These are phyloP conservation scores for Pilatotrama ljubarskyi DNA, from an alignment of 768 basidiomycete species.

Conservation along the genomic window DNA sequence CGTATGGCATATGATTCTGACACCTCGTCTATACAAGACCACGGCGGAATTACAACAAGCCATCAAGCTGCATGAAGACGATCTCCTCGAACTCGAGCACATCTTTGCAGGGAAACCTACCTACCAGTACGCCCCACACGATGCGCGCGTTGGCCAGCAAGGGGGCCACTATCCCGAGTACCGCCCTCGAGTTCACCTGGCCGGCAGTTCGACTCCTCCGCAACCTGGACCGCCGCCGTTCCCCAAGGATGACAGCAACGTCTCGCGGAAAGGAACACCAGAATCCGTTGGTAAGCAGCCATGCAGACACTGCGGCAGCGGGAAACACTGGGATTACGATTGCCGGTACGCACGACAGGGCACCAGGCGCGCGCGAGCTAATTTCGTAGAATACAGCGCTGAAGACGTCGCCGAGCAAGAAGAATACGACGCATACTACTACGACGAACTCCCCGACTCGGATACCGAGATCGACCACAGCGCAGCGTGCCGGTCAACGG, in stretches of 20 bases:
- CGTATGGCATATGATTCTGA: conserved; percentile 28
- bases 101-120: background rate
- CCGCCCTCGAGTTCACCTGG: background rate
- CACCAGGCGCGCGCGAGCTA: conserved; percentile 23
- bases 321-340: conserved; percentile 37
- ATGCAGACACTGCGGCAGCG: conserved; percentile 36
- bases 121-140: background rate
- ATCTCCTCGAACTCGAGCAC: background rate
- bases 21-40: conserved; percentile 1
- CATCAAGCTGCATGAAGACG: conserved; percentile 27
- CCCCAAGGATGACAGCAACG: conserved; percentile 18
- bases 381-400: conserved; percentile 6
- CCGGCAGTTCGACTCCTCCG: background rate
- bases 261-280: conserved; percentile 10
- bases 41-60: conserved; percentile 19
- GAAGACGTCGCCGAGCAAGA: conserved; percentile 29
- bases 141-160: background rate
- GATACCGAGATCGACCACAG: too few relatives aligned
- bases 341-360: conserved; percentile 31
- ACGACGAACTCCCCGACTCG: too few relatives aligned
- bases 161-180: background rate
- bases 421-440: conserved; percentile 32
- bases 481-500: too few relatives aligned
- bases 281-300: conserved; percentile 31
- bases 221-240: conserved; percentile 7